Conservation (phyloP, 208 protist species). For the Trypanosoma vivax region DNA sequence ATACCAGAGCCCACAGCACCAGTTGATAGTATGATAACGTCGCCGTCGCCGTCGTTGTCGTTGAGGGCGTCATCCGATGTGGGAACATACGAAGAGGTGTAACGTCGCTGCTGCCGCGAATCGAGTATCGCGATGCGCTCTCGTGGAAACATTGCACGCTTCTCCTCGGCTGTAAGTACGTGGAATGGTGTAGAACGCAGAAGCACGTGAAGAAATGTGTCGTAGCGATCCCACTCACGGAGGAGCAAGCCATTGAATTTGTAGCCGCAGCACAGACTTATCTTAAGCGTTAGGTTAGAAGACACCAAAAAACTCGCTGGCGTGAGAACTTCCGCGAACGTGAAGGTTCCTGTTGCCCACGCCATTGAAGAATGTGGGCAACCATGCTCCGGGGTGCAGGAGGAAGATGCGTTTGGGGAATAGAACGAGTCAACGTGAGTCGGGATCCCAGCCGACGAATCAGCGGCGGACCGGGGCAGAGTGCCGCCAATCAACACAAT, state of each 20-base stretch:
- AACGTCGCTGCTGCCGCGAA: slow-evolving; percentile 24
- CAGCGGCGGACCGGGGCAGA: too few species aligned
- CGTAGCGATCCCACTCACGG: slow-evolving; percentile 48
- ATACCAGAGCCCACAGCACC: slow-evolving; percentile 32
- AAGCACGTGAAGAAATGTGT: slow-evolving; percentile 59
- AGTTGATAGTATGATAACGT: slow-evolving; percentile 77
- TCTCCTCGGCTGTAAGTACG: slow-evolving; percentile 44
- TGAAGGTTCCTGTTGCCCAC: slow-evolving; percentile 80
- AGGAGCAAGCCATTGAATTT: slow-evolving; percentile 59
- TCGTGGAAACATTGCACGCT: slow-evolving; percentile 61
- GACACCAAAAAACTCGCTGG: slow-evolving; percentile 47
- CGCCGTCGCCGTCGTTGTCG: slow-evolving; percentile 68
- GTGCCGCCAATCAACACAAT: too few species aligned
- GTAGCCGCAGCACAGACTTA: slow-evolving; percentile 83
- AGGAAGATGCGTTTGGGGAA: slow-evolving; percentile 1
- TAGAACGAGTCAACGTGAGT: background rate
- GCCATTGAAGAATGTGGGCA: slow-evolving; percentile 73
- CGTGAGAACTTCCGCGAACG: slow-evolving; percentile 42
- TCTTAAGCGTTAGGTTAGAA: slow-evolving; percentile 48
- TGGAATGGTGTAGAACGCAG: slow-evolving; percentile 79
- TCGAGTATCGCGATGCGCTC: slow-evolving; percentile 31
- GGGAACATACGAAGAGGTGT: slow-evolving; percentile 26
- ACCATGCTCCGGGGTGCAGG: slow-evolving; percentile 37
- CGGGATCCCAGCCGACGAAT: too few species aligned
- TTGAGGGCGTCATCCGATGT: slow-evolving; percentile 30